Evolutionary conservation across 2,329 filamentous ascomycete genomes (phyloP), one percentile per base, ranked within the genome.

Genomic region (Cercospora canescens): DNA sequence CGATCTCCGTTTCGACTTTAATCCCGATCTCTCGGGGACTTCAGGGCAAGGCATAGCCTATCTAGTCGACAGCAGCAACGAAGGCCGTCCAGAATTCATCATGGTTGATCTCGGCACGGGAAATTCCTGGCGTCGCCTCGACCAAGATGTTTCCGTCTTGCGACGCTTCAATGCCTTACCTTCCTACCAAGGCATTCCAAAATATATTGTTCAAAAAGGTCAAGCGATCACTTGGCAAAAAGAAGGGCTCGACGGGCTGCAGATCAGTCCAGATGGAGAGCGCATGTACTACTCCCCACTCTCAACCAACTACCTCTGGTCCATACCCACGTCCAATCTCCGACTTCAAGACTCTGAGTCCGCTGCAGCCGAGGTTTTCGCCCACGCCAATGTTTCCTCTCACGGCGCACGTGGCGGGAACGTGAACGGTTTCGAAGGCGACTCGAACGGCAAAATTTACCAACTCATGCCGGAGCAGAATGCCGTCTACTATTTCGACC

Each of bases 401-500:
- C 79, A 83, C 12, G 83, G 82, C 12, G 77, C 81, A 64, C 75
- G 81, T 2, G 81, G 82, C 4, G 80, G 80, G 0, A 78, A 82
- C 34, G 80, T 79, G 6, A 83, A 83, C 64, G 81, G 81, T 2
- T 84, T 82, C 68, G 76, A 81, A 16, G 78, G 78, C 11, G 81
- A 84, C 62, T 77, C 71, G 28, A 77, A 81, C 18, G 81, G 81
- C 0, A 75, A 79, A 8, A 76, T 83, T 12, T 83, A 83, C 64
- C 81, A 82, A 76, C 74, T 81, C 28, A 83, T 83, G 79, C 81
- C 81, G 1, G 76, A 78, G 67, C 75, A 80, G 18, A 83, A 83
- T 64, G 80, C 79, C 0, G 78, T 83, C 14, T 83, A 79, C 71
- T 80, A 79, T 59, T 83, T 79, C 67, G 80, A 83, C 63, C 77